Evolutionary conservation across 257 asterid genomes (phyloP), one percentile per base, ranked within the genome.

Genomic region (Solanum sitiens): DNA sequence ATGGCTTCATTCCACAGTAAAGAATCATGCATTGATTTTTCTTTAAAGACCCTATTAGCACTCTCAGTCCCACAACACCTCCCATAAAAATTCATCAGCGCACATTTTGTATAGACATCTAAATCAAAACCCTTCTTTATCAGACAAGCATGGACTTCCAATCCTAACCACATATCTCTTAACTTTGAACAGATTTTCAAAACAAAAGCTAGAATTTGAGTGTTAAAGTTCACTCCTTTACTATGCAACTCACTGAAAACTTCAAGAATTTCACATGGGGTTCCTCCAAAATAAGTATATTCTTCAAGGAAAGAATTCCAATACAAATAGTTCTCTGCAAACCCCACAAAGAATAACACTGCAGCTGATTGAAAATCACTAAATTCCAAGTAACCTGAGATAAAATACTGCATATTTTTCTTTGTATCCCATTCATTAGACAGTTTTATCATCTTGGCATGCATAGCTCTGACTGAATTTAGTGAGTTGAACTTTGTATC

Each of bases 41-140:
- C 95, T 83, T 88, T 35, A 33, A 93, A 93, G 40, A 74, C 92
- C 88, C 77, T 86, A 86, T 91, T 83, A 77, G 92, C 94, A 84
- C 87, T 90, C 40, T 89, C 92, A 45, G 83, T 67, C 76, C 87
- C 95, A 88, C 87, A 90, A 42, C 92, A 92, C 67, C 87, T 91
- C 86, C 95, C 95, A 89, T 91, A 94, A 53, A 93, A 92, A 89
- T 93, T 92, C 92, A 94, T 91, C 83, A 94, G 87, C 65, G 95
- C 95, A 83, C 93, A 90, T 84, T 89, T 92, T 35, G 87, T 70
- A 88, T 91, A 87, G 72, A 87, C 89, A 87, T 93, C 90, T 13
- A 86, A 87, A 88, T 93, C 92, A 86, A 93, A 90, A 35, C 95
- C 95, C 47, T 85, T 92, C 87, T 94, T 94, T 88, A 93, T 91